Evolutionary conservation across 2,329 filamentous ascomycete genomes (phyloP).

Genomic region (Aureobasidium sp.): DNA sequence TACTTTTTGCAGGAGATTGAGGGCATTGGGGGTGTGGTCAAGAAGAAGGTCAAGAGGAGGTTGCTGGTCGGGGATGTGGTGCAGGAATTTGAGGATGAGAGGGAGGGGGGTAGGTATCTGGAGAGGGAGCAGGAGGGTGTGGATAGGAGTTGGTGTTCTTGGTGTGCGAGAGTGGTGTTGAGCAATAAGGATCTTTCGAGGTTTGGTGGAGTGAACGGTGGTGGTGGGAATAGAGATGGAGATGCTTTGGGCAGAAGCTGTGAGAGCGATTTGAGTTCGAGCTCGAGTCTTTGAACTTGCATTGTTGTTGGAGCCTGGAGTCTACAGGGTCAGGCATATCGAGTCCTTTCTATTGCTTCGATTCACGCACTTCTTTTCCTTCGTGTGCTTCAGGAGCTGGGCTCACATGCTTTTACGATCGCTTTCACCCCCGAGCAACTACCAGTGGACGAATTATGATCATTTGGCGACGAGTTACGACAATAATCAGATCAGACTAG

Average conservation of each 20-base stretch:
- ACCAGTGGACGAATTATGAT: too few relatives aligned
- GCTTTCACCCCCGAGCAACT: too few relatives aligned
- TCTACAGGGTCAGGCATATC: background rate
- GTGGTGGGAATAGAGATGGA: background rate
- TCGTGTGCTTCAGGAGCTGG: background rate
- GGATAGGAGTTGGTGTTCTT: slow-evolving; percentile 79
- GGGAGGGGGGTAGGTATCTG: slow-evolving; percentile 55
- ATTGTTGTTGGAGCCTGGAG: background rate
- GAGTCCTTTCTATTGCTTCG: background rate
- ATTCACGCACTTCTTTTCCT: background rate
- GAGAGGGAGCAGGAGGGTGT: slow-evolving; percentile 59
- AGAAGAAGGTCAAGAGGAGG: slow-evolving; percentile 78
- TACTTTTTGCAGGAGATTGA: slow-evolving; percentile 85
- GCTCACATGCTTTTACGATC: background rate
- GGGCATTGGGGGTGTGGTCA: slow-evolving; percentile 78
- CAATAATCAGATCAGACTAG: background rate
- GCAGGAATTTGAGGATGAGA: slow-evolving; percentile 75
- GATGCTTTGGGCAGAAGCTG: background rate
- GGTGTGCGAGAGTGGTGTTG: slow-evolving; percentile 73
- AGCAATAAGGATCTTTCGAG: slow-evolving; percentile 38
- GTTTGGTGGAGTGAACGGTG: slow-evolving; percentile 4
- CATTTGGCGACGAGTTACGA: background rate
- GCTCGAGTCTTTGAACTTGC: background rate
- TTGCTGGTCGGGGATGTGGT: slow-evolving; percentile 76
- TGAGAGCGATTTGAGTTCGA: background rate